phyloP scores from a whole-genome alignment of 108 stramenopile genomes.

The Stephanodiscus triporus region DNA sequence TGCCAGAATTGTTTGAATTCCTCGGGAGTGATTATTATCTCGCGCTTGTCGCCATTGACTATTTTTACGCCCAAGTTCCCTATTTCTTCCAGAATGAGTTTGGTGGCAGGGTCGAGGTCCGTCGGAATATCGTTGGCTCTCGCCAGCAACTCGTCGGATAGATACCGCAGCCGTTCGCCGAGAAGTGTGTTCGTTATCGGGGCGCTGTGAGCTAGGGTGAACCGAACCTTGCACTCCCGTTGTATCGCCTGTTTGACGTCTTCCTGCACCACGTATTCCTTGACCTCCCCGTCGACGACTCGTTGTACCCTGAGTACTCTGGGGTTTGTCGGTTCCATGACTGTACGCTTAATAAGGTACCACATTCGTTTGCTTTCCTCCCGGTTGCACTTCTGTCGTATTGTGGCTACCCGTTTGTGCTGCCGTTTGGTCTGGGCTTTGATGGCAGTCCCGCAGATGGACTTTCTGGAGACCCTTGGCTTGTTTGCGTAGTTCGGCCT shows the following conservation, averaged over 20 bases:
- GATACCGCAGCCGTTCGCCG: background rate
- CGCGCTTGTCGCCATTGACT: background rate
- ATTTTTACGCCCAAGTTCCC: background rate
- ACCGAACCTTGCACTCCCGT: background rate
- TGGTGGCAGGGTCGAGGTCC: background rate
- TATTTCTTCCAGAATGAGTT: background rate
- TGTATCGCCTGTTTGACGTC: background rate
- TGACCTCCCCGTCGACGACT: background rate
- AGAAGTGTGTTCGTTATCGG: background rate
- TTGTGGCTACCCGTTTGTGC: background rate
- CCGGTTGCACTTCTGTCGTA: background rate
- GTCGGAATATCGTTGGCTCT: background rate
- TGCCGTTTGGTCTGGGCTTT: background rate
- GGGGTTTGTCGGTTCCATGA: background rate
- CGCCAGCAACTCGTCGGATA: background rate
- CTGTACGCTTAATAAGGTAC: background rate
- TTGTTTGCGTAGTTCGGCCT: background rate
- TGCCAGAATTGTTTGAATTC: background rate
- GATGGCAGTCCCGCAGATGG: background rate
- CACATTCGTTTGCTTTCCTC: background rate
- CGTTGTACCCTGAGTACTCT: background rate
- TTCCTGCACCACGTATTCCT: background rate
- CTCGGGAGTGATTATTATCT: background rate
- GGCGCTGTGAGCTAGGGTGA: background rate
- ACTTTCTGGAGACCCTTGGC: background rate